phyloP scores from a whole-genome alignment of 768 basidiomycete genomes.

The Pulveroboletus sp. region DNA sequence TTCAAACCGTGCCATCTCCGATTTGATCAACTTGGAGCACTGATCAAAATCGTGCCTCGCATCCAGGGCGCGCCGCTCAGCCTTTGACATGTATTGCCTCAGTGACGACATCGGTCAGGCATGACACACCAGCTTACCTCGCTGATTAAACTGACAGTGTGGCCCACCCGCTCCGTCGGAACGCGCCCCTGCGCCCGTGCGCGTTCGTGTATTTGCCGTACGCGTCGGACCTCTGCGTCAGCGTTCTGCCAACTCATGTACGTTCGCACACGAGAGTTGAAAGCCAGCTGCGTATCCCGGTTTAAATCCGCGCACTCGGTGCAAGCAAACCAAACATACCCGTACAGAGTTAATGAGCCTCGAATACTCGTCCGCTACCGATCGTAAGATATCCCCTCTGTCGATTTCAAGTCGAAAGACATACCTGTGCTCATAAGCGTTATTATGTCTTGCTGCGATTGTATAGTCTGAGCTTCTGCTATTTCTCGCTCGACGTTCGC shows the following conservation, averaged over 20 bases:
- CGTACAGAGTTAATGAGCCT: slow-evolving; percentile 84
- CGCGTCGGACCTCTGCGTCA: slow-evolving; percentile 71
- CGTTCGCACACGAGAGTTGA: slow-evolving; percentile 80
- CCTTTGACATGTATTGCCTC: slow-evolving; percentile 40
- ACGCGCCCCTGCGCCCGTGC: slow-evolving; percentile 74
- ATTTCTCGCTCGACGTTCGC: slow-evolving; percentile 73
- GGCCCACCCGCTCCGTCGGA: slow-evolving; percentile 64
- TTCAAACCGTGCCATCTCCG: slow-evolving; percentile 89
- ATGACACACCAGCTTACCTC: slow-evolving; percentile 52
- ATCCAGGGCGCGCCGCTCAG: slow-evolving; percentile 81
- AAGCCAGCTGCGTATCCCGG: slow-evolving; percentile 61
- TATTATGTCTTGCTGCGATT: slow-evolving; percentile 80
- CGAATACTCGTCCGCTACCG: slow-evolving; percentile 84
- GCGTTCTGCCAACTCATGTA: slow-evolving; percentile 79
- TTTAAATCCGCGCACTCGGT: background rate
- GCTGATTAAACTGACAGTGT: slow-evolving; percentile 74
- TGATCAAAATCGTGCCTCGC: slow-evolving; percentile 88
- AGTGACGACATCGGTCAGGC: background rate
- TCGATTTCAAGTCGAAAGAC: background rate
- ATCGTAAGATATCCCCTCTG: slow-evolving; percentile 6
- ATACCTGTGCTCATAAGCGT: slow-evolving; percentile 76
- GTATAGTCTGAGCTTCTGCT: slow-evolving; percentile 69
- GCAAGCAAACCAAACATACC: slow-evolving; percentile 41
- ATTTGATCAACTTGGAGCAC: slow-evolving; percentile 83
- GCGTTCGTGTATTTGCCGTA: slow-evolving; percentile 77